Evolutionary conservation across 352 stramenopile species (phyloP), one percentile per base, ranked within the genome.

Genomic region (Pythium volutum): DNA sequence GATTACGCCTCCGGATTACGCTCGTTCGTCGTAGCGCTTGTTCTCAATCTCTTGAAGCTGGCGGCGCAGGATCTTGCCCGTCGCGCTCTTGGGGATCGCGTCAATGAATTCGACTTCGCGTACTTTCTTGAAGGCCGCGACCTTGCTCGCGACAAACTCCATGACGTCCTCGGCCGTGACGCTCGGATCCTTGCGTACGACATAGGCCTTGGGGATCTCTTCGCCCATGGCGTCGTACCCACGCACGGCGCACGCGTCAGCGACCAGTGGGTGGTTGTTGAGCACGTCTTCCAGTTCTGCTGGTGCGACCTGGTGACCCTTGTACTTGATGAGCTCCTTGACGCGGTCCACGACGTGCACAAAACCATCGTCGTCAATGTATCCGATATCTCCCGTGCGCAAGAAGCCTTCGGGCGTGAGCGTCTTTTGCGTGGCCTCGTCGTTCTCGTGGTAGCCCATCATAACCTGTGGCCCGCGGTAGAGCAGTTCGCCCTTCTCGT

Each of bases 311-410:
- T 96, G 92, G 55, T 94, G 93, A 4, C 90, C 92, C 54, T 97
- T 96, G 59, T 96, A 90, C 76, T 98, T 98, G 71, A 98, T 98
- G 4, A 98, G 67, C 67, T 98, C 92, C 76, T 98, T n/a, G n/a
- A 86, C 65, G n/a, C 95, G 74, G 69, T 98, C 95, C 0, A 91
- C 87, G 29, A 98, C 93, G 58, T 85, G 96, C 22, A 98, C 86
- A 67, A 79, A 98, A 9, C 90, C 92, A 41, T 98, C 89, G 14
- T 96, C 81, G 64, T 98, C 93, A 36, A 98, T 91, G 48, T 91
- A 88, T 8, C 81, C 90, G 26, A 97, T 69, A 69, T 98, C 94
- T 5, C 94, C 94, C 16, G 92, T 97, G 38, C 77, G 76, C 12
- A 98, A 58, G 70, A 93, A 98, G 0, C 89, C 88, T 27, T 88